Evolutionary conservation across 306 rosid genomes (phyloP).

Genomic region (Cyamopsis tetragonoloba): DNA sequence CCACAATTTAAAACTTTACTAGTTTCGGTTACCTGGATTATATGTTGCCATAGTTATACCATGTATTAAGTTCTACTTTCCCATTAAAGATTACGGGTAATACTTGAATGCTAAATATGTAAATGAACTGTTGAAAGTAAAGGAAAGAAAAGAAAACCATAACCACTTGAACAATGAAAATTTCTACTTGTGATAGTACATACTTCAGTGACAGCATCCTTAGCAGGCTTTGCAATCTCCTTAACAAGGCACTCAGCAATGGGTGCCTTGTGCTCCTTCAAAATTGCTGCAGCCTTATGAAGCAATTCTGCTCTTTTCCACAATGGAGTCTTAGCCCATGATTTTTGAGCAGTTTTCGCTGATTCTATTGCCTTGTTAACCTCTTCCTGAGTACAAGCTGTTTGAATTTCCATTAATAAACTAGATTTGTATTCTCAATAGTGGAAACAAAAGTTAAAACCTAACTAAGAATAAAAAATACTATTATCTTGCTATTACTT

Average conservation of each 20-base stretch:
- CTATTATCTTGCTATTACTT: not conserved
- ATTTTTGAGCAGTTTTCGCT: slow-evolving; percentile 70
- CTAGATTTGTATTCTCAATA: not conserved
- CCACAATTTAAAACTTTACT: too few relatives aligned
- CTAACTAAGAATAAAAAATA: not conserved
- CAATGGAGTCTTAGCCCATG: slow-evolving; percentile 86
- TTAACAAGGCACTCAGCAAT: slow-evolving; percentile 88
- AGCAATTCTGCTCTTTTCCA: slow-evolving; percentile 92
- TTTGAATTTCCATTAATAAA: slow-evolving; percentile 7
- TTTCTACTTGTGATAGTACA: not conserved
- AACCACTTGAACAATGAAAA: not conserved
- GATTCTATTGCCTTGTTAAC: slow-evolving; percentile 62
- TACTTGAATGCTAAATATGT: not conserved
- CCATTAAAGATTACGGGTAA: not conserved
- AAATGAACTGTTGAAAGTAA: not conserved
- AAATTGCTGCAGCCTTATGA: slow-evolving; percentile 83
- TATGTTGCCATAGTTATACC: too few relatives aligned
- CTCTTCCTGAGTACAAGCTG: slow-evolving; percentile 82
- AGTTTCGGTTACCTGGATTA: too few relatives aligned
- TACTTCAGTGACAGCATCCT: slow-evolving; percentile 79
- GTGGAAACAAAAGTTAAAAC: not conserved
- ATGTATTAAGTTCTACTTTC: too few relatives aligned
- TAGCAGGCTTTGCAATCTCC: slow-evolving; percentile 87
- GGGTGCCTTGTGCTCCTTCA: slow-evolving; percentile 71
- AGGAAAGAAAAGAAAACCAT: not conserved